Base-by-base conservation (phyloP, 2,329 filamentous ascomycete genomes). In the Phialophora chinensis region DNA sequence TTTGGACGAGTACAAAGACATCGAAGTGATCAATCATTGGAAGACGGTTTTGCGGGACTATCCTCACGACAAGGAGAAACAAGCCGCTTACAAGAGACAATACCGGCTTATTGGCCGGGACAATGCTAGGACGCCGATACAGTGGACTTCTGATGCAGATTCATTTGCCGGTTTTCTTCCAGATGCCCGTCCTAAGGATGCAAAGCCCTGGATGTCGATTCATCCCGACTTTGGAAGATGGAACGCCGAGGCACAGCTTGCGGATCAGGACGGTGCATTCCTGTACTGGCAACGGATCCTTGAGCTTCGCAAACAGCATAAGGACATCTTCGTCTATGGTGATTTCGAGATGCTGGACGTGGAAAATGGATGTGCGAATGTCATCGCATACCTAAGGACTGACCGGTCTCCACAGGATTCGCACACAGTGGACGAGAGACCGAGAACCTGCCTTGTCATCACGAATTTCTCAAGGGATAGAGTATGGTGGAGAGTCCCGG, bases 91-190 rank as follows among this genome's bases (percentile, higher is more conserved):
- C 31, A 53, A 44, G n/a, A 29, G 29, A 8, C 65, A 63, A 17
- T 67, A 66, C 25, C 59, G 63, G 2, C 38, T 60, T 11, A 65
- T 65, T 20, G 70, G 65, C 2, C 56, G 70, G 14, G 89, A 91
- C 74, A 86, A 91, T 73, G 84, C 87, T 8, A 82, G 89, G n/a
- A 84, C 87, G 3, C 89, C 89, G 0, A 86, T 92, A 79, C 87
- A 89, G 69, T 91, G 89, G 89, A 82, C 82, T 63, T 80, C 75
- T 0, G 63, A 64, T 25, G 78, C 78, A 0, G 75, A 79, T 0
- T 61, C 57, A 5, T 82, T 88, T 69, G 87, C 86, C 0, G 89
- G 89, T 1, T 91, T 91, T 78, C 88, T 87, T 10, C 53, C 66
- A 3, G 33, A 56, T 25, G 54, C 59, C 31, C 60, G 29, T 10